phyloP scores from a whole-genome alignment of 495 filamentous ascomycete genomes.

The Penicillium egyptiacum region DNA sequence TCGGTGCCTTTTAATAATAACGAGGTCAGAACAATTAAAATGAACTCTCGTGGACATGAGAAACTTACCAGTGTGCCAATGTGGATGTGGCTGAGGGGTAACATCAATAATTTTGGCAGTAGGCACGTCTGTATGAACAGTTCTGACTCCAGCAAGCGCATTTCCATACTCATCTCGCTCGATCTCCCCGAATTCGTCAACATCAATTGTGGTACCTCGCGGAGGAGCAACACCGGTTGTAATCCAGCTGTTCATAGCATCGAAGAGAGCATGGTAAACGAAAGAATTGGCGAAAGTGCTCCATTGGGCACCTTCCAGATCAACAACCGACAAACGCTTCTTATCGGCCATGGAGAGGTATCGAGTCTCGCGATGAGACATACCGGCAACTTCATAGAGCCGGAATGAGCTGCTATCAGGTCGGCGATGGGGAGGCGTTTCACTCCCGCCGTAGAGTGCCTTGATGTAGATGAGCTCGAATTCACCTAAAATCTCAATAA shows the following conservation, averaged over 20 bases:
- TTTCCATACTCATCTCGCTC: slow-evolving; percentile 11
- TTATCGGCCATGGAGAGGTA: slow-evolving; percentile 8
- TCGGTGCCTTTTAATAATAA: background rate
- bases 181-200: slow-evolving; percentile 3
- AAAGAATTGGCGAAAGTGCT: slow-evolving; percentile 13
- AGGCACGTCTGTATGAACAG: slow-evolving; percentile 17
- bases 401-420: slow-evolving; percentile 7
- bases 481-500: slow-evolving; percentile 15
- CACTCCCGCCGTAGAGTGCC: background rate
- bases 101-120: slow-evolving; percentile 4
- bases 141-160: slow-evolving; percentile 11
- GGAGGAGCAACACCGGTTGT: background rate
- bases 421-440: slow-evolving; percentile 7
- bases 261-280: slow-evolving; percentile 15
- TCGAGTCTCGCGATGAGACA: slow-evolving; percentile 15
- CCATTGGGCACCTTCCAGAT: slow-evolving; percentile 6
- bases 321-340: background rate
- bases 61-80: slow-evolving; percentile 15
- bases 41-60: background rate
- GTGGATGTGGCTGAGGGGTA: slow-evolving; percentile 3
- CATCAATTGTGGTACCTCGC: background rate
- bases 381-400: slow-evolving; percentile 15
- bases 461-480: background rate
- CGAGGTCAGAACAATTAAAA: background rate
- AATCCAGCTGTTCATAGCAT: slow-evolving; percentile 16